phyloP scores from a whole-genome alignment of 495 filamentous ascomycete species.

The Penicillium coprophilum region DNA sequence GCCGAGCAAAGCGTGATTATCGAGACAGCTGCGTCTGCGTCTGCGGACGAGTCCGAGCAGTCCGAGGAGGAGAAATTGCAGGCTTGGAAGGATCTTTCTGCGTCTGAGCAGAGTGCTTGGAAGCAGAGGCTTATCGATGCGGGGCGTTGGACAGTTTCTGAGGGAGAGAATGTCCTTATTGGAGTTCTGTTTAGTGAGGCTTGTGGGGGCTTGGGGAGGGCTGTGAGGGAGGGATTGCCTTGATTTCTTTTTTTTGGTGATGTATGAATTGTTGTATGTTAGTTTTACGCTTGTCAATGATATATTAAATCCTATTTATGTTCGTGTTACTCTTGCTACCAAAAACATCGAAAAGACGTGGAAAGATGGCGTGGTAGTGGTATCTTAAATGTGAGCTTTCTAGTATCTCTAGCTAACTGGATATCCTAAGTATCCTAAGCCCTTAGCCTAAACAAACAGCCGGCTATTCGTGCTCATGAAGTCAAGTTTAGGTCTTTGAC shows the following conservation, averaged over 20 bases:
- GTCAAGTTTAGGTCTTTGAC: background rate
- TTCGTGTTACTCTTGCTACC: background rate
- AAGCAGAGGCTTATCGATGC: constrained; percentile 64
- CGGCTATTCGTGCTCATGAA: background rate
- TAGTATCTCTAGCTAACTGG: background rate
- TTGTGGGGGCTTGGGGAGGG: constrained; percentile 54
- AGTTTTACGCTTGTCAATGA: constrained; percentile 14
- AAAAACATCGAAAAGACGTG: background rate
- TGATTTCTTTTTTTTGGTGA: constrained; percentile 7
- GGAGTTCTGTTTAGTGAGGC: constrained; percentile 73
- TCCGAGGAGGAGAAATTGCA: constrained; percentile 39
- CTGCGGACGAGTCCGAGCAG: constrained; percentile 6
- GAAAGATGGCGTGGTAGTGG: background rate
- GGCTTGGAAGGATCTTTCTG: constrained; percentile 66
- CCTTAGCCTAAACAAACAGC: background rate
- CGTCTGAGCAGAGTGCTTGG: constrained; percentile 62
- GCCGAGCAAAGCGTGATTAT: constrained; percentile 27
- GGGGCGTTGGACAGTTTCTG: constrained; percentile 69
- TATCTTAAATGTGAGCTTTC: no score
- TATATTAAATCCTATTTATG: background rate
- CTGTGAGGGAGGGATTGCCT: constrained; percentile 35
- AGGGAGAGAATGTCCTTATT: constrained; percentile 71
- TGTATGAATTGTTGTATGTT: constrained; percentile 5
- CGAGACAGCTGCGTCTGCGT: constrained; percentile 20
- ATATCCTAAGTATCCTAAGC: background rate